phyloP scores from a whole-genome alignment of 2,329 filamentous ascomycete genomes.

The Claviceps fusiformis region DNA sequence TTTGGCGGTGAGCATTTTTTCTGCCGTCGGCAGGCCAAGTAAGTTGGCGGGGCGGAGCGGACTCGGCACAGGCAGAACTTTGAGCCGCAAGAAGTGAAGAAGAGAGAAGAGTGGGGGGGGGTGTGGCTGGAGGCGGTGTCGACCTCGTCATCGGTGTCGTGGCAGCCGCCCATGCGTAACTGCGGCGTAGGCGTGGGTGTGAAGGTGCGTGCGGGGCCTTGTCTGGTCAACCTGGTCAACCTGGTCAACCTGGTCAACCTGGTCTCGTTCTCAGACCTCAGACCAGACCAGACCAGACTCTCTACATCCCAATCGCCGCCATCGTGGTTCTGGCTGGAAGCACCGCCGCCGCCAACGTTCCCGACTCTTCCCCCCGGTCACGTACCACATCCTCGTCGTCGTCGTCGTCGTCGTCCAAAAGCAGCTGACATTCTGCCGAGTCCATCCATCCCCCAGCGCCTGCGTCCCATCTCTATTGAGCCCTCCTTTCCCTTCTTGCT shows the following conservation, averaged over 20 bases:
- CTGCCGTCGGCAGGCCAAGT: conserved; percentile 8
- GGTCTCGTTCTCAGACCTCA: too few species aligned
- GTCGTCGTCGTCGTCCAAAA: background rate
- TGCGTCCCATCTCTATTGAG: background rate
- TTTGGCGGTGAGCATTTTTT: conserved; percentile 20
- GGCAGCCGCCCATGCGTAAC: too few species aligned
- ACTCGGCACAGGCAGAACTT: conserved; percentile 2
- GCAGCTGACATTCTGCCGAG: background rate
- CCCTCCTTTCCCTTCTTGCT: background rate
- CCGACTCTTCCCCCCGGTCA: background rate
- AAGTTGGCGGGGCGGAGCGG: background rate
- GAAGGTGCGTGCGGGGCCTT: too few species aligned
- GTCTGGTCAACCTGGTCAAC: too few species aligned
- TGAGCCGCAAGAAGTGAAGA: background rate
- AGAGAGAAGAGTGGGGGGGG: background rate
- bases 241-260: too few species aligned
- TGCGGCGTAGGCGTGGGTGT: too few species aligned
- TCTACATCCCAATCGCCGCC: background rate
- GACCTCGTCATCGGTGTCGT: background rate
- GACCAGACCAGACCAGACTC: too few species aligned
- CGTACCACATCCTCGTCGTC: background rate
- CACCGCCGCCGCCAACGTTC: background rate
- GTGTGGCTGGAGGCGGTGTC: background rate
- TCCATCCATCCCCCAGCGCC: background rate
- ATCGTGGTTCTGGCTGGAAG: background rate